A percentile compares a stretch with the other conserved stretches of the same genome.
Evolutionary conservation across 2,329 filamentous ascomycete species (phyloP).

Genomic region (Aspergillus sp.): DNA sequence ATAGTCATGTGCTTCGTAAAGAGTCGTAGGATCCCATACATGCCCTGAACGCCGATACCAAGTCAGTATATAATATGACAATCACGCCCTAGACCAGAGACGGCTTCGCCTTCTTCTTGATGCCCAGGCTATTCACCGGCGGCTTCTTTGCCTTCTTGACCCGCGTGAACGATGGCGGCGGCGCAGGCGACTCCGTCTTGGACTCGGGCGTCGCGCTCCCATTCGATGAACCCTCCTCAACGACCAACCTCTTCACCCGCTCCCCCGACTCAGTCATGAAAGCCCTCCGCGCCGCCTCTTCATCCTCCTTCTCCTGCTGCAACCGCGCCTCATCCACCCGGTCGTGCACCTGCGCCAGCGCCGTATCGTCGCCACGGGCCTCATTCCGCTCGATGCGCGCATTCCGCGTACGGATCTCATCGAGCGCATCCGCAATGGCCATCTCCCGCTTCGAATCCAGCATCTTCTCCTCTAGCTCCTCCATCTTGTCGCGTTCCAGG

Average conservation of each 20-base stretch:
- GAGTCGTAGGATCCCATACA: constrained; percentile 3
- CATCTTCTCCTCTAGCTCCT: constrained; percentile 90
- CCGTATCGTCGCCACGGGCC: constrained; percentile 60
- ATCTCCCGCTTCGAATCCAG: constrained; percentile 91
- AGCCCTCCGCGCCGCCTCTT: constrained; percentile 73
- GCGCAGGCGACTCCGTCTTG: constrained; percentile 44
- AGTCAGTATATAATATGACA: background rate
- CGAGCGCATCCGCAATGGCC: constrained; percentile 91
- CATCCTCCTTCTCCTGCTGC: constrained; percentile 75
- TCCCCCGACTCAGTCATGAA: constrained; percentile 66
- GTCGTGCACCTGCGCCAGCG: constrained; percentile 56
- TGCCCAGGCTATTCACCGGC: constrained; percentile 69
- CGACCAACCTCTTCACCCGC: constrained; percentile 53
- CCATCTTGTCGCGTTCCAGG: constrained; percentile 87
- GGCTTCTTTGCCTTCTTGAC: constrained; percentile 87
- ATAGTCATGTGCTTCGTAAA: background rate
- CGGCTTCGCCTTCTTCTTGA: constrained; percentile 81
- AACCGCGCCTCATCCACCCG: constrained; percentile 59
- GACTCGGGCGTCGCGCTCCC: constrained; percentile 27
- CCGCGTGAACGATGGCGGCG: constrained; percentile 67
- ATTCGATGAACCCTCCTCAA: constrained; percentile 40
- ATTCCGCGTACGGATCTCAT: constrained; percentile 91
- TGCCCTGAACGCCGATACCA: constrained; percentile 10
- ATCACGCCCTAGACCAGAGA: constrained; percentile 39
- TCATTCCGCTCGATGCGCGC: constrained; percentile 79